A percentile compares a stretch with the other conserved stretches of the same genome.
phyloP scores from a whole-genome alignment of 306 rosid species.

The Betula pendula region DNA sequence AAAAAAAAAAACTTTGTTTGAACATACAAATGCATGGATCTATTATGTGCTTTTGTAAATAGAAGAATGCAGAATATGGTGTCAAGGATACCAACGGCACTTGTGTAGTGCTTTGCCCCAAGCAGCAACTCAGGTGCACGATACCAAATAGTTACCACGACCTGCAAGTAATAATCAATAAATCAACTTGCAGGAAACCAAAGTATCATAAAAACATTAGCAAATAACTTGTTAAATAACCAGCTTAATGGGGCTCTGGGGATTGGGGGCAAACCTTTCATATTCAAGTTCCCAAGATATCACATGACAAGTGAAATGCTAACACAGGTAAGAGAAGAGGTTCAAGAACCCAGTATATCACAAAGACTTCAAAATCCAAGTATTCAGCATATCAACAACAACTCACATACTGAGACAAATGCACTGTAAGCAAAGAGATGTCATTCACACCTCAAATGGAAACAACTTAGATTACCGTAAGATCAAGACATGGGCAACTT shows the following conservation, averaged over 20 bases:
- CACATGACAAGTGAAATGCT: conserved; percentile 10
- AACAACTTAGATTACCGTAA: background rate
- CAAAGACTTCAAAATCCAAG: conserved; percentile 22
- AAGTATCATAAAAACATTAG: conserved; percentile 22
- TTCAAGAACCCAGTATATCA: conserved; percentile 22
- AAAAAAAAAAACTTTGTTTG: no score
- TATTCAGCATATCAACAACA: conserved; percentile 10
- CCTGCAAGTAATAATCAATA: conserved; percentile 50
- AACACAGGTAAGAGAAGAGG: conserved; percentile 7
- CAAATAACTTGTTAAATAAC: conserved; percentile 11
- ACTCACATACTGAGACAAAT: background rate
- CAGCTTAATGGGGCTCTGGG: conserved; percentile 14
- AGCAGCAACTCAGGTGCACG: conserved; percentile 99
- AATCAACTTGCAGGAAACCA: conserved; percentile 23
- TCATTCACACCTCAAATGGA: background rate
- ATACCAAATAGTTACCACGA: conserved; percentile 98
- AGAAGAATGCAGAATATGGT: conserved; percentile 16
- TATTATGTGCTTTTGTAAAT: background rate
- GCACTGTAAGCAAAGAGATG: background rate
- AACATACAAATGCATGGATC: conserved; percentile 4
- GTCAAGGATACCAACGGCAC: conserved; percentile 91
- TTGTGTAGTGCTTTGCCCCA: conserved; percentile 97
- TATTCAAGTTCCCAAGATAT: conserved; percentile 12
- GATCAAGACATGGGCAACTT: background rate
- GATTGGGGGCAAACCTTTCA: conserved; percentile 13